Evolutionary conservation across 106 monocot genomes (phyloP).

Genomic region (Gastrodia elata): DNA sequence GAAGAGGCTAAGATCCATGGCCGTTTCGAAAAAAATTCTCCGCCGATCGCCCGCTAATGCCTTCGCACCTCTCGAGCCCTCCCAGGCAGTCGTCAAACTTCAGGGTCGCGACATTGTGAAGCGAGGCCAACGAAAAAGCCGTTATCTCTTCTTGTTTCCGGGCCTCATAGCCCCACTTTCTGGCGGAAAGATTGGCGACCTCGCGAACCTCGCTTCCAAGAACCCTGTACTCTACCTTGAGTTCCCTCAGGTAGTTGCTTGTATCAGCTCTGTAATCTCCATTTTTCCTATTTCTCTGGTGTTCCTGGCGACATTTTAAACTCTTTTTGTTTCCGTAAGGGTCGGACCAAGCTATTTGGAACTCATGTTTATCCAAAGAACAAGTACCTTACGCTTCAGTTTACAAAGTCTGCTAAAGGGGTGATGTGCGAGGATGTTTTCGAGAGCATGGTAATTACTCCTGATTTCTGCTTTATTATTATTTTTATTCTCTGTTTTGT

Average conservation of each 20-base stretch:
- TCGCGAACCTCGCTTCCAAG: conserved; percentile 61
- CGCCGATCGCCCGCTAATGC: conserved; percentile 29
- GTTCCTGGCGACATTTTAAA: not conserved
- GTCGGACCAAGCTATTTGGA: conserved; percentile 86
- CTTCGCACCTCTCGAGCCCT: conserved; percentile 41
- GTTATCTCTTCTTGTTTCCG: conserved; percentile 90
- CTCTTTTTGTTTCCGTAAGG: conserved; percentile 24
- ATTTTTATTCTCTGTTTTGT: not conserved
- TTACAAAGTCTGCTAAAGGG: conserved; percentile 65
- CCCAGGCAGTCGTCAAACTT: conserved; percentile 48
- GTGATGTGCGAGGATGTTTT: conserved; percentile 85
- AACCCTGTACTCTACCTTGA: conserved; percentile 89
- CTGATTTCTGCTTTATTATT: not conserved
- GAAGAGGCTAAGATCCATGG: conserved; percentile 46
- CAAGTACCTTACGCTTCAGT: conserved; percentile 87
- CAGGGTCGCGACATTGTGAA: conserved; percentile 80
- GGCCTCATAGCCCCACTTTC: conserved; percentile 75
- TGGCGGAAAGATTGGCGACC: conserved; percentile 72
- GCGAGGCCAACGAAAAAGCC: conserved; percentile 87
- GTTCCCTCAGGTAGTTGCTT: conserved; percentile 59
- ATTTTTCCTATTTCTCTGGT: conserved; percentile 7
- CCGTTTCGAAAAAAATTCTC: conserved; percentile 52
- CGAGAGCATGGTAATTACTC: conserved; percentile 66
- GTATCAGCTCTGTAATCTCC: not conserved
- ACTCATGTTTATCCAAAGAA: conserved; percentile 96